phyloP scores from a whole-genome alignment of 169 alveolate species.

The Plasmodium relictum region DNA sequence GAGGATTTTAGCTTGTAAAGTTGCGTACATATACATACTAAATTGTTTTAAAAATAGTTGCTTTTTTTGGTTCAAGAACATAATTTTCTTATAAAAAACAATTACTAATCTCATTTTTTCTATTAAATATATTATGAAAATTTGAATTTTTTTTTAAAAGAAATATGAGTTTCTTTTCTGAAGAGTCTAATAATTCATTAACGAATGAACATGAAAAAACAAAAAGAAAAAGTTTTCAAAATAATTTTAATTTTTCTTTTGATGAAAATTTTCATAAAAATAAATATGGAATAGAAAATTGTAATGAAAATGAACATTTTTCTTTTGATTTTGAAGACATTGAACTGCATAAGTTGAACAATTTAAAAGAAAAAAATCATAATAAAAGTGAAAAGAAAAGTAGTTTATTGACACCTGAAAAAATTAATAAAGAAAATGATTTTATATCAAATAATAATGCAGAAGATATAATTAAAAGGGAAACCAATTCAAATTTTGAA shows the following conservation, averaged over 20 bases:
- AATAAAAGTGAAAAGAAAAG: slow-evolving; percentile 1
- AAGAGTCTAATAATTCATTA: slow-evolving; percentile 6
- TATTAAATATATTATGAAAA: too few species aligned
- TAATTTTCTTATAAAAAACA: too few species aligned
- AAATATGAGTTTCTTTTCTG: slow-evolving; percentile 23
- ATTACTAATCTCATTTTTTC: too few species aligned
- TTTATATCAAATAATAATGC: not conserved
- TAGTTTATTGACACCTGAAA: not conserved
- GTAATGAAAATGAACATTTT: slow-evolving; percentile 30
- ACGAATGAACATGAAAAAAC: not conserved
- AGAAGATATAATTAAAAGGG: not conserved
- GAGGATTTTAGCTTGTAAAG: too few species aligned
- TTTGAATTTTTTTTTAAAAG: slow-evolving; percentile 18
- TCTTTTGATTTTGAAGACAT: slow-evolving; percentile 32
- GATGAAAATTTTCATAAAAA: slow-evolving; percentile 8
- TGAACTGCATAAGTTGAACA: not conserved
- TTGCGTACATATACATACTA: too few species aligned
- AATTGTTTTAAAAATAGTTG: too few species aligned
- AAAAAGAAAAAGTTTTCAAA: not conserved
- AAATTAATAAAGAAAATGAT: not conserved
- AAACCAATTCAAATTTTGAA: not conserved
- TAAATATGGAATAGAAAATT: slow-evolving; percentile 9
- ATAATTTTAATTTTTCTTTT: not conserved
- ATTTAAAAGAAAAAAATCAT: slow-evolving; percentile 1
- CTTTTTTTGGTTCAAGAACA: too few species aligned